A percentile compares a stretch with the other conserved stretches of the same genome.
Evolutionary conservation across 1,139 yeast species (phyloP).

Genomic region (Sugiyamaella pinicola): DNA sequence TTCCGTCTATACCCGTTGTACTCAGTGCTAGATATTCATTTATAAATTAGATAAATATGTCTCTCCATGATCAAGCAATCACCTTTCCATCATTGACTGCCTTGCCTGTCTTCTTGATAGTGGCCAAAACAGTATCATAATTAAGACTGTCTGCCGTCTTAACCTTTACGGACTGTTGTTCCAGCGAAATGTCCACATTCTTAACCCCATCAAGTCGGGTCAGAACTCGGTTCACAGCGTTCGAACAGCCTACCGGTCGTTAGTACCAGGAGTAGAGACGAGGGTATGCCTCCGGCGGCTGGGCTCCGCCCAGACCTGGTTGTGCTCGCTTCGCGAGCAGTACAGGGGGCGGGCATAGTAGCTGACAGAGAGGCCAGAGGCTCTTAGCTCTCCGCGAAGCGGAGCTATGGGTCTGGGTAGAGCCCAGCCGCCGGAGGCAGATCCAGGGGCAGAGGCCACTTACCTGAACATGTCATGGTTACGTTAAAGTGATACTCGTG

Average conservation of each 20-base stretch:
- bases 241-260: conserved; percentile 64
- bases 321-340: neutral
- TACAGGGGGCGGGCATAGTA: too few species aligned
- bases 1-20: too few species aligned
- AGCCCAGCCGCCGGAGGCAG: too few species aligned
- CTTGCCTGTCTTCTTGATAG: conserved; percentile 91
- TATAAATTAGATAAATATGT: neutral
- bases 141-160: conserved; percentile 55
- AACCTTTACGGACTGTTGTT: conserved; percentile 81
- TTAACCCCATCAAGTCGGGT: conserved; percentile 74
- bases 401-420: too few species aligned
- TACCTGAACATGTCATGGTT: conserved; percentile 73
- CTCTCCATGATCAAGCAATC: conserved; percentile 34
- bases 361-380: too few species aligned
- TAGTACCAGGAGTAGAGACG: too few species aligned
- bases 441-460: too few species aligned
- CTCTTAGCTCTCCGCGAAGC: too few species aligned
- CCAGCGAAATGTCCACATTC: conserved; percentile 70
- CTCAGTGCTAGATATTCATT: neutral
- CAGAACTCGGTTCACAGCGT: conserved; percentile 81
- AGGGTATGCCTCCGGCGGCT: neutral
- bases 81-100: conserved; percentile 66
- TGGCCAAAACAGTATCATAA: conserved; percentile 74
- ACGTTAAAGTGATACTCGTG: conserved; percentile 77
- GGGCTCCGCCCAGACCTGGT: conserved; percentile 1